Percentiles rank a stretch among this genome's conserved stretches.
These are phyloP conservation scores for Crotalaria pallida DNA, from an alignment of 306 rosid genomes.

Conservation along the genomic window DNA sequence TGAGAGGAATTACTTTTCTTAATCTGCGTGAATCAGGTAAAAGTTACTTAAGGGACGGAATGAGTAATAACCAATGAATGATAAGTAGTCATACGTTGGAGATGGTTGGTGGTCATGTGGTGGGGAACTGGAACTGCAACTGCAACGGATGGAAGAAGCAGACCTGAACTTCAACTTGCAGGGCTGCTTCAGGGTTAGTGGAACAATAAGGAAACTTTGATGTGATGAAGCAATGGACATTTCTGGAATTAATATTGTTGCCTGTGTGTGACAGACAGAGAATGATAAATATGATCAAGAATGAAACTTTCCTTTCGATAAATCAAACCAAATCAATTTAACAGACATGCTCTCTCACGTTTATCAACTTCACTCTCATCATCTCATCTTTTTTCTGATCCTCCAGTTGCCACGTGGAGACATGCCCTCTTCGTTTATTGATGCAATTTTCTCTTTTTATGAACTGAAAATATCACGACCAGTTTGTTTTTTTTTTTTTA, in stretches of 20 bases:
- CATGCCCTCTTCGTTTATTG: background rate
- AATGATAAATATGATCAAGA: background rate
- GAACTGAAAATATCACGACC: too few relatives aligned
- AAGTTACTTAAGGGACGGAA: too few relatives aligned
- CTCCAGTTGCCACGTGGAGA: conserved; percentile 19
- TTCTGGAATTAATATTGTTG: background rate
- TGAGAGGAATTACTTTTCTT: too few relatives aligned
- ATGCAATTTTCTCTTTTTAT: too few relatives aligned
- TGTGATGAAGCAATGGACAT: conserved; percentile 42
- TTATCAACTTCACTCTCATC: too few relatives aligned
- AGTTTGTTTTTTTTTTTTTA: background rate
- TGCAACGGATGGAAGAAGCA: background rate
- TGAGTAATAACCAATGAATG: too few relatives aligned
- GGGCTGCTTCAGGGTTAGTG: background rate
- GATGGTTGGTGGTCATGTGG: background rate
- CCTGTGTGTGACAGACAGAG: too few relatives aligned
- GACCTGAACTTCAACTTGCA: background rate
- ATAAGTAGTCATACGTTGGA: conserved; percentile 12
- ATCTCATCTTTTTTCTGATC: conserved; percentile 13
- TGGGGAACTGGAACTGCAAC: background rate
- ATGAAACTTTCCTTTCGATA: background rate
- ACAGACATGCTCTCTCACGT: too few relatives aligned
- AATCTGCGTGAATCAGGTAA: too few relatives aligned
- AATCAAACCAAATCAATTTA: too few relatives aligned
- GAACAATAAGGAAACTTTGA: conserved; percentile 11